phyloP scores from a whole-genome alignment of 2,329 filamentous ascomycete species.

The Botrytis hyacinthi region DNA sequence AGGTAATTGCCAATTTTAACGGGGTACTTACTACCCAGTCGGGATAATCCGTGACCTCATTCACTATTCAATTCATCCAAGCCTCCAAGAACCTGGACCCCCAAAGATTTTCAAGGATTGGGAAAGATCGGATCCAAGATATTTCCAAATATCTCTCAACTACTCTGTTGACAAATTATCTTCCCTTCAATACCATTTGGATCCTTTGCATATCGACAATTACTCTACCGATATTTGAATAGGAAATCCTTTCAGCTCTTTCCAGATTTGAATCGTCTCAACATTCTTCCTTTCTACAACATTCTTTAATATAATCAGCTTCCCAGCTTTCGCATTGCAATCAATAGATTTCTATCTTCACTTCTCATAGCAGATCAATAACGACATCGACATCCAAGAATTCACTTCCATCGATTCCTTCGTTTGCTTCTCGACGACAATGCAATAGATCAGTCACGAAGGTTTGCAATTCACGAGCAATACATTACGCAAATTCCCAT shows the following conservation, averaged over 20 bases:
- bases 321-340: background rate
- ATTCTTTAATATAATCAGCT: slow-evolving; percentile 15
- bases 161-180: background rate
- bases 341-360: slow-evolving; percentile 9
- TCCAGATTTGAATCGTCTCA: background rate
- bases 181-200: background rate
- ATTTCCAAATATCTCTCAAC: slow-evolving; percentile 8
- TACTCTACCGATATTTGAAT: background rate
- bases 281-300: background rate
- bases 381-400: background rate
- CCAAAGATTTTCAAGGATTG: slow-evolving; percentile 7
- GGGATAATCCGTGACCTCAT: slow-evolving; percentile 20
- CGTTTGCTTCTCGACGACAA: slow-evolving; percentile 14
- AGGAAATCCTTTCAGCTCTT: background rate
- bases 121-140: slow-evolving; percentile 8
- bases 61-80: background rate
- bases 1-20: background rate
- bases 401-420: background rate
- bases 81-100: background rate
- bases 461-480: slow-evolving; percentile 21
- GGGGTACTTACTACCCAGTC: background rate
- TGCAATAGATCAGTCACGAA: slow-evolving; percentile 19
- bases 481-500: slow-evolving; percentile 1
- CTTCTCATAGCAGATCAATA: background rate
- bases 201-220: background rate